Percentiles rank a stretch among this genome's conserved stretches.
phyloP scores from a whole-genome alignment of 805 yeast species.

The Kuraishia molischiana region DNA sequence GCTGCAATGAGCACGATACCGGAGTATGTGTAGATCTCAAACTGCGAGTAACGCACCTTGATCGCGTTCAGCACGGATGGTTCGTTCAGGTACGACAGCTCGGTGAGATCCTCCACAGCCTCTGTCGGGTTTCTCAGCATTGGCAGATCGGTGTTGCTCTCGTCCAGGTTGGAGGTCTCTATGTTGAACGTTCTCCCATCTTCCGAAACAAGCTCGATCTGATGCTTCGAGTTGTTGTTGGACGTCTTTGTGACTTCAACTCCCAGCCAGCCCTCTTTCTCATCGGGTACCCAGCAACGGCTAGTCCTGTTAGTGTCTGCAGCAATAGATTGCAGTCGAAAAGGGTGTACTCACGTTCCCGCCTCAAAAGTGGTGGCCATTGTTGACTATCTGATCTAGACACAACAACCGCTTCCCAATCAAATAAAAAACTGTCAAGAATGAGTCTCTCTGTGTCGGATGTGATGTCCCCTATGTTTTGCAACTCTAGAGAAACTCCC shows the following conservation, averaged over 20 bases:
- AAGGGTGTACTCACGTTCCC: slow-evolving; percentile 36
- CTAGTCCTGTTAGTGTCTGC: slow-evolving; percentile 19
- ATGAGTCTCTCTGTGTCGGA: too few relatives aligned
- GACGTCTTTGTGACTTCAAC: slow-evolving; percentile 43
- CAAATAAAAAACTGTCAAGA: too few relatives aligned
- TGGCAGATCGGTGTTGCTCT: slow-evolving; percentile 53
- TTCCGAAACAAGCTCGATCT: slow-evolving; percentile 45
- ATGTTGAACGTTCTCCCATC: slow-evolving; percentile 35
- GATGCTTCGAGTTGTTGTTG: slow-evolving; percentile 31
- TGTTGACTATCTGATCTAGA: slow-evolving; percentile 6
- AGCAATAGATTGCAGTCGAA: background rate
- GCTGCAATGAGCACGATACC: slow-evolving; percentile 96
- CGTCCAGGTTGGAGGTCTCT: slow-evolving; percentile 37
- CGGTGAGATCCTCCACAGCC: slow-evolving; percentile 90
- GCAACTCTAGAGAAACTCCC: too few relatives aligned
- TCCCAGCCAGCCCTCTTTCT: slow-evolving; percentile 64
- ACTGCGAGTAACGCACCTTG: slow-evolving; percentile 76
- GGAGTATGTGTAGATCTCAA: slow-evolving; percentile 89
- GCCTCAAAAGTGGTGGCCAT: slow-evolving; percentile 36
- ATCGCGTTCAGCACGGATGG: slow-evolving; percentile 96
- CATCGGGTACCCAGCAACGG: slow-evolving; percentile 79
- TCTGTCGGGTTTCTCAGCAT: slow-evolving; percentile 90
- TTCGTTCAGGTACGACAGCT: slow-evolving; percentile 85
- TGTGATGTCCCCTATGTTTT: too few relatives aligned
- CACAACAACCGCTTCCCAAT: too few relatives aligned